Evolutionary conservation across 2,329 filamentous ascomycete species (phyloP), one percentile per base, ranked within the genome.

Genomic region (Plectosphaerella sp.): DNA sequence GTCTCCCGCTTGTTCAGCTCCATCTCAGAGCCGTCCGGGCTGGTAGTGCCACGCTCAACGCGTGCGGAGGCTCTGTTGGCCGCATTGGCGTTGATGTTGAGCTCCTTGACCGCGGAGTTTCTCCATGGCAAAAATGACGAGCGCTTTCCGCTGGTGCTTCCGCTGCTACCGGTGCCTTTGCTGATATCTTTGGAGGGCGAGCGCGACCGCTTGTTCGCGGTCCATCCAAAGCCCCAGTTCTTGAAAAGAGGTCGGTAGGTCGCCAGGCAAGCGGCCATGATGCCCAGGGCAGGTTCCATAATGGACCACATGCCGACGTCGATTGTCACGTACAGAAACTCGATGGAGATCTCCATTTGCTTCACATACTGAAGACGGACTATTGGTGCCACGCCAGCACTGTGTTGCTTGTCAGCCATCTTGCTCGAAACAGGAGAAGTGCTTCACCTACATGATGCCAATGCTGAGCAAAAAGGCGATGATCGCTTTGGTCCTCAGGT

Each of bases 401-500:
- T 72, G 45, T 16, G 45, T 16, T 14, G 4, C 14, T 16, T 25
- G 42, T 58, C 12, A 58, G 51, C 15, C 39, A 35, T 25, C 16
- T 20, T 16, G 18, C 41, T 6, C 11, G 41, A 16, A 43, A 43
- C 28, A 33, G 14, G 12, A 8, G 7, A 15, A 36, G 2, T 8
- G 28, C 28, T 33, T 33, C 3, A 61, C 69, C 59, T 63, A 79
- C 75, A 80, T 61, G 51, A 76, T 69, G 8, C 71, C 78, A 62
- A 80, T 71, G 41, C 73, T 68, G 2, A 81, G 61, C 48, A 82
- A 69, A 2, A 71, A 57, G 4, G 69, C 71, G 24, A 81, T 66
- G 15, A 70, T 65, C 5, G 72, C 48, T 57, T 79, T 80, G 3
- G 72, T 75, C 37, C 67, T 65, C 36, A 60, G 61, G 35, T 72